Conservation (phyloP, 1,284 basidiomycete species). For the Tilletia caries region DNA sequence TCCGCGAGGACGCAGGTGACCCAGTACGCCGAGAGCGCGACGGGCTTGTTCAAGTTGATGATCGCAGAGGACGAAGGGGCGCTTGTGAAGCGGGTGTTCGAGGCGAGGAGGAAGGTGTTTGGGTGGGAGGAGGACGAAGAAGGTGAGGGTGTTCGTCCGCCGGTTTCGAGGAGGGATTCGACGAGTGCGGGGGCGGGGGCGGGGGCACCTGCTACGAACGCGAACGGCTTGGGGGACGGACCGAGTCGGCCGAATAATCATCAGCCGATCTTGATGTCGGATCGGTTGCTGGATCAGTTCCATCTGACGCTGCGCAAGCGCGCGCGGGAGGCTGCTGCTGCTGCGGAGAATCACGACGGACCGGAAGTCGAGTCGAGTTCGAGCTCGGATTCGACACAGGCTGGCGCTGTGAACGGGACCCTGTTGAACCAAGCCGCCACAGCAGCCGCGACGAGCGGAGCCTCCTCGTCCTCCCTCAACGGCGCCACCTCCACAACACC, state of each 20-base stretch:
- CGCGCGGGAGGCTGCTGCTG: background rate
- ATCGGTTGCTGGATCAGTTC: conserved; percentile 83
- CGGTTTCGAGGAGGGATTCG: conserved; percentile 7
- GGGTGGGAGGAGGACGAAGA: conserved; percentile 56
- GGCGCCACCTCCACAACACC: conserved; percentile 4
- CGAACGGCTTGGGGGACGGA: background rate
- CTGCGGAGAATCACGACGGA: background rate
- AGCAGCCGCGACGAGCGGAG: conserved; percentile 16
- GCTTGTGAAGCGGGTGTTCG: conserved; percentile 66
- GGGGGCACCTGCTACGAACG: too few species aligned
- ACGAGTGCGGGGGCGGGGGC: background rate
- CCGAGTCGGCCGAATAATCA: background rate
- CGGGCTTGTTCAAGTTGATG: conserved; percentile 95
- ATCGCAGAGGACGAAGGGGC: conserved; percentile 68
- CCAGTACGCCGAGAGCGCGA: conserved; percentile 78
- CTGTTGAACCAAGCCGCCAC: background rate
- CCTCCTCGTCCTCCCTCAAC: conserved; percentile 12
- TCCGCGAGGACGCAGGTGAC: conserved; percentile 80
- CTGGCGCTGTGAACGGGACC: background rate
- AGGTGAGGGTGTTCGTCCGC: conserved; percentile 18
- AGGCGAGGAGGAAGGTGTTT: conserved; percentile 76
- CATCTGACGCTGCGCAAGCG: conserved; percentile 65
- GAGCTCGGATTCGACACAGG: background rate
- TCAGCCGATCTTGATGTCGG: conserved; percentile 75
- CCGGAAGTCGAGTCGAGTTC: conserved; percentile 1